Evolutionary conservation across 345 rosid genomes (phyloP).

Genomic region (Populus davidiana): DNA sequence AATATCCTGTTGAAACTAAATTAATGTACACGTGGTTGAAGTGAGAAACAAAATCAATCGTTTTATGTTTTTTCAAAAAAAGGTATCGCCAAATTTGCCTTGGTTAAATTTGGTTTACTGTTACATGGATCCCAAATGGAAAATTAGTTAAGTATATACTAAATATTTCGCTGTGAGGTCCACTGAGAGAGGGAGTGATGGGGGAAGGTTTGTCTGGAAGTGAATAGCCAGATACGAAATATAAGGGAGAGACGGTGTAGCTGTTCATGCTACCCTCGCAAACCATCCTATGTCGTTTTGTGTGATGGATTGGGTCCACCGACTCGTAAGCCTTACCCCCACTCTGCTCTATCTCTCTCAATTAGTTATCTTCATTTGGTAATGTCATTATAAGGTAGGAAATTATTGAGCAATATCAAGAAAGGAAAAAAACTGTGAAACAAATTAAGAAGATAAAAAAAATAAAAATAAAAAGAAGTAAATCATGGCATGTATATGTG

Average conservation of each 20-base stretch:
- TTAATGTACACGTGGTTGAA: not conserved
- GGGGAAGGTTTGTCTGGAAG: constrained; percentile 35
- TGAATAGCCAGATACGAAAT: constrained; percentile 32
- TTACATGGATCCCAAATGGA: not conserved
- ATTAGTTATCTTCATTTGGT: constrained; percentile 4
- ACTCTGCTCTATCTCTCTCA: constrained; percentile 15
- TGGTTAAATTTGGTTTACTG: not conserved
- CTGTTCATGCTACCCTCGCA: constrained; percentile 61
- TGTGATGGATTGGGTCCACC: constrained; percentile 79
- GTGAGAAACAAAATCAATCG: not conserved
- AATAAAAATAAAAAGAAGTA: not conserved
- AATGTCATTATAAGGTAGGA: not conserved
- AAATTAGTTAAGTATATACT: not conserved
- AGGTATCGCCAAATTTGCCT: not conserved
- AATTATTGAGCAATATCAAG: not conserved
- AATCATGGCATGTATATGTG: constrained; percentile 35
- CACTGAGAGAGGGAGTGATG: constrained; percentile 24
- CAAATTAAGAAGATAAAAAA: not conserved
- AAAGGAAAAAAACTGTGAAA: constrained; percentile 12
- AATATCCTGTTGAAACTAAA: not conserved
- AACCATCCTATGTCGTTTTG: constrained; percentile 60
- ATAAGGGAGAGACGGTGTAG: constrained; percentile 30
- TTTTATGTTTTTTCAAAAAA: not conserved
- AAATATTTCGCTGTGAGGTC: constrained; percentile 5
- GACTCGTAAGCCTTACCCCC: constrained; percentile 49